A percentile compares a stretch with the other conserved stretches of the same genome.
Evolutionary conservation across 305 asterid species (phyloP).

Genomic region (Fraxinus angustifolia): DNA sequence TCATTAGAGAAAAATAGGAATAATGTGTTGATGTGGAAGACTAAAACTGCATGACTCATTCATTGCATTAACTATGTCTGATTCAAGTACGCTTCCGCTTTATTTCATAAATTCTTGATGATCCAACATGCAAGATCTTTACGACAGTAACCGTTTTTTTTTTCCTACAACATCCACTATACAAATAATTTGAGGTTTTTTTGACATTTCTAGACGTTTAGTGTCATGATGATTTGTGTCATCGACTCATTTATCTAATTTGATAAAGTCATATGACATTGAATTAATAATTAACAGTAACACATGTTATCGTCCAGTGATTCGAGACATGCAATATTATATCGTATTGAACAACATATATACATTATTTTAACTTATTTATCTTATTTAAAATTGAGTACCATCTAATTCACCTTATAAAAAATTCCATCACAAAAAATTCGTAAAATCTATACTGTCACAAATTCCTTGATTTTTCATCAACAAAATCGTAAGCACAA

Average conservation of each 20-base stretch:
- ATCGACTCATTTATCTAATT: background rate
- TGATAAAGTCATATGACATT: background rate
- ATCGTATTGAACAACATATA: background rate
- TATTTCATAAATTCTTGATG: no score
- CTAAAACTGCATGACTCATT: no score
- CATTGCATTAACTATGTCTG: no score
- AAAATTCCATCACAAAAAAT: background rate
- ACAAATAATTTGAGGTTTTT: background rate
- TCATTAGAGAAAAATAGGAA: no score
- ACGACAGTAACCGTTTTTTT: no score
- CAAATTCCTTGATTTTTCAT: background rate
- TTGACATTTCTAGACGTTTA: no score
- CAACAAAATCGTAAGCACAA: background rate
- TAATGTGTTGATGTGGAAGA: no score
- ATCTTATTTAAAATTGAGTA: background rate
- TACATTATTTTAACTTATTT: background rate
- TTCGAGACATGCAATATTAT: no score
- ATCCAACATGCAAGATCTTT: no score
- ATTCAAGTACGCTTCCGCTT: no score
- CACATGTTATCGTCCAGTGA: background rate
- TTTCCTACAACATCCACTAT: background rate
- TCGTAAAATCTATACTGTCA: background rate
- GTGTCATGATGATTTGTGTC: background rate
- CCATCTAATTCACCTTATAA: background rate
- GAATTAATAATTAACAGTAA: background rate